These are phyloP conservation scores for Malassezia caprae DNA, from an alignment of 1,284 basidiomycete genomes.

Conservation along the genomic window DNA sequence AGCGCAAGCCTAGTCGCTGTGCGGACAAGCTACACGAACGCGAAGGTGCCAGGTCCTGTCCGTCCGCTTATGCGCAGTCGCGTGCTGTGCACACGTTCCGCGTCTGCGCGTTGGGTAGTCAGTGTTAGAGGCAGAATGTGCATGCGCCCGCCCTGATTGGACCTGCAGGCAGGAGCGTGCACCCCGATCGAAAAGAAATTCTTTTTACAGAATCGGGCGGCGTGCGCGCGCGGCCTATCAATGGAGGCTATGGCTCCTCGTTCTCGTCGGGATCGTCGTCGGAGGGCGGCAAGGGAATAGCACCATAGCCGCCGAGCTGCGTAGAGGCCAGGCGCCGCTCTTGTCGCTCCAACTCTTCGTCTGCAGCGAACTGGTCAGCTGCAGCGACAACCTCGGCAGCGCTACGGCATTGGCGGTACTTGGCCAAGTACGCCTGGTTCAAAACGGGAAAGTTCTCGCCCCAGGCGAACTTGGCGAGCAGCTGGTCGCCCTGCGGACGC, in stretches of 20 bases:
- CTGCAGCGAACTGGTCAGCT: slow-evolving; percentile 27
- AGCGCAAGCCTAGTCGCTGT: not conserved
- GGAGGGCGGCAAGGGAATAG: slow-evolving; percentile 9
- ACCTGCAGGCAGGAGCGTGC: not conserved
- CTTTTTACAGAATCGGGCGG: not conserved
- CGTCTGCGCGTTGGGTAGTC: not conserved
- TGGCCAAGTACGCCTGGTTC: slow-evolving; percentile 28
- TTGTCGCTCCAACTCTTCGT: slow-evolving; percentile 22
- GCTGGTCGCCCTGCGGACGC: slow-evolving; percentile 26
- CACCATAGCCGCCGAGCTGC: slow-evolving; percentile 10
- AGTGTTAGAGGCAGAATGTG: not conserved
- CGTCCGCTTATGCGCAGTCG: not conserved
- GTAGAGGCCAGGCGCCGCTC: slow-evolving; percentile 8
- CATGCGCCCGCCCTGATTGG: not conserved
- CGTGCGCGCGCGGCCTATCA: not conserved
- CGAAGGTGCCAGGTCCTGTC: not conserved
- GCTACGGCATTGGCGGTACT: slow-evolving; percentile 25
- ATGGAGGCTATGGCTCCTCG: not conserved
- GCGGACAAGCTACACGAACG: not conserved
- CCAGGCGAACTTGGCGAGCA: slow-evolving; percentile 40
- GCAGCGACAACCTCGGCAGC: slow-evolving; percentile 23
- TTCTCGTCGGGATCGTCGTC: not conserved
- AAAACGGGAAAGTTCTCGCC: slow-evolving; percentile 35
- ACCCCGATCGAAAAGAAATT: not conserved
- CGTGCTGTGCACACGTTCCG: not conserved